Base-by-base conservation (phyloP, 495 filamentous ascomycete genomes). In the Aspergillus egyptiacus region DNA sequence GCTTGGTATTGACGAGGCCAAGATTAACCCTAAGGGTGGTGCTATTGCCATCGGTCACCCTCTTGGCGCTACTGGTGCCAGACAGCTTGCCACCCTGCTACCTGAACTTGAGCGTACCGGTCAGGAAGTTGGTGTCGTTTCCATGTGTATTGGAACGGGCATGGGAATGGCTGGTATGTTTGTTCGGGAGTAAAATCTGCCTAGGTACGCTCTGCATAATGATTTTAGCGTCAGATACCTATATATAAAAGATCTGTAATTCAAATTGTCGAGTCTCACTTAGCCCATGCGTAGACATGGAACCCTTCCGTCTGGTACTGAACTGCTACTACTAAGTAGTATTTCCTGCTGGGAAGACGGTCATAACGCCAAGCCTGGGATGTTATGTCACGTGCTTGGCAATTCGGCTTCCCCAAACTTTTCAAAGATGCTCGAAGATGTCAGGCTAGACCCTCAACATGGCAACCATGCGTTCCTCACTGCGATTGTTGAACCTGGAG, bases 11-110 rank as follows among this genome's bases (percentile, higher is more conserved):
- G 76, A 76, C 54, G 66, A 77, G 54, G 77, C 75, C 3, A 77
- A 74, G 71, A 83, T 96, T 1, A 96, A 96, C 68, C 89, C 89
- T 9, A 89, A 93, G 49, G 91, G 91, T 50, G 91, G 91, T 52
- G 90, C 91, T 14, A 95, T 96, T 66, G 91, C 91, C 42, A 75
- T 96, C 19, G 91, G 91, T 15, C 91, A 96, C 63, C 91, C 91
- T 40, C 78, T 95, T n/a, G 91, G 91, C 34, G 88, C 87, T 42
- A 96, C 91, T 14, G 91, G 91, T 35, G 86, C 87, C 36, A 74
- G 91, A 51, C 83, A 91, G 78, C 70, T 88, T 42, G 83, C 80
- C 43, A 90, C 86, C 24, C 65, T 95, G 35, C 62, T 96, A 58
- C 78, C 75, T 17, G 84, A 87, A 67, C 56, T 86, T 63, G 72